Evolutionary conservation across 2,329 filamentous ascomycete species (phyloP), one percentile per base, ranked within the genome.

Genomic region (Diaporthe aspalathi): DNA sequence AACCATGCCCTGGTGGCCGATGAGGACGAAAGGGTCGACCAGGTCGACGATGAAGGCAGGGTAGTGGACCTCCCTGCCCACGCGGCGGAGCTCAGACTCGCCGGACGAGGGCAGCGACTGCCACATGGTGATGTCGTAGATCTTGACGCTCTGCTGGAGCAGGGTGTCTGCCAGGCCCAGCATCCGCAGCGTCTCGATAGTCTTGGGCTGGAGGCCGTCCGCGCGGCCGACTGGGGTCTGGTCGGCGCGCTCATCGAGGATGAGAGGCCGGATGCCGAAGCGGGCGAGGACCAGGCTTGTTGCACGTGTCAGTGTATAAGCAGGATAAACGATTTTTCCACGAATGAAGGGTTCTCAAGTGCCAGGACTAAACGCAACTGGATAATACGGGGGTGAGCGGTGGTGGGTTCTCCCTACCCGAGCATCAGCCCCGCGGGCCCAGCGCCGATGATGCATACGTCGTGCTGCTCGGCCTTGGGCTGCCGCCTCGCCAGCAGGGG

Each of bases 41-140:
- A 81, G 72, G 49, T 81, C 79, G 29, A 80, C 79, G 11, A 81
- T 77, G 38, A 78, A 73, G 67, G 72, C 72, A 24, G 72, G 72
- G 56, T 73, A 73, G 67, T 73, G 72, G 29, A 70, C 63, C 65
- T 73, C 72, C n/a, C 72, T 88, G 12, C 88, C 88, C 24, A 90
- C 86, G 70, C 92, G 87, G 72, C 86, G 86, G 67, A 93, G 82
- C 6, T 70, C 69, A 2, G 87, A 80, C 73, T 86, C 82, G 20
- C 84, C 81, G 1, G 63, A 53, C 20, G 65, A 22, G 9, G 45
- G 22, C 16, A 54, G 20, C 17, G 53, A 27, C 27, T 3, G 86
- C 91, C 91, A 93, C 78, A 92, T 92, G 50, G 88, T 86, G 71
- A 93, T 92, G 76, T 93, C 91, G 78, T 90, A 91, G 49, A 93